Conservation (phyloP, 441 rosid genomes). For the Corymbia calophylla region DNA sequence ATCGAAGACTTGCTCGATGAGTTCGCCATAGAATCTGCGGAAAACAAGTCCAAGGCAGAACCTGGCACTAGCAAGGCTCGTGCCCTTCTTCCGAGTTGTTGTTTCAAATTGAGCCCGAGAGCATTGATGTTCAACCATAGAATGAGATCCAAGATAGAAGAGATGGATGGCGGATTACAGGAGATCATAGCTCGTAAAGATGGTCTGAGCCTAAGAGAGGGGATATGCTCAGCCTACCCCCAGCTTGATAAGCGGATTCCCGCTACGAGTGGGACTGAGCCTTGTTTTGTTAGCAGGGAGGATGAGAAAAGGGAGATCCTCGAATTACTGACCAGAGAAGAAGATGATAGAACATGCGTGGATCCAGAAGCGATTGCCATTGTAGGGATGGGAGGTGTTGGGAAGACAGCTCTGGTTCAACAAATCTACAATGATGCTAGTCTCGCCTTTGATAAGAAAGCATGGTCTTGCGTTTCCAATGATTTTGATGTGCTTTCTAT, state of each 20-base stretch:
- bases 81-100: background rate
- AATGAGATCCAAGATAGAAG: background rate
- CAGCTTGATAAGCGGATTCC: accelerated
- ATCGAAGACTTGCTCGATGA: background rate
- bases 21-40: background rate
- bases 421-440: background rate
- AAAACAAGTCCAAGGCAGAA: background rate
- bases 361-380: background rate
- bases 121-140: background rate
- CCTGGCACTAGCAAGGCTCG: background rate
- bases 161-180: background rate
- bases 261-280: background rate
- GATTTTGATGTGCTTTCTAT: background rate
- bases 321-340: background rate
- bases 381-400: background rate
- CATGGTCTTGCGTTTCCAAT: background rate
- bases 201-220: background rate
- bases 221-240: background rate
- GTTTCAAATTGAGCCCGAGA: background rate
- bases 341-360: background rate
- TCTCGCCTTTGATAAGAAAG: background rate
- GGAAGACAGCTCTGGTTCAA: background rate
- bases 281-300: background rate
- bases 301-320: background rate
- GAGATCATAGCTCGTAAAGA: background rate